A percentile compares a stretch with the other conserved stretches of the same genome.
Conservation (phyloP, 2,329 filamentous ascomycete species). For the Hymenoscyphus infarciens region DNA sequence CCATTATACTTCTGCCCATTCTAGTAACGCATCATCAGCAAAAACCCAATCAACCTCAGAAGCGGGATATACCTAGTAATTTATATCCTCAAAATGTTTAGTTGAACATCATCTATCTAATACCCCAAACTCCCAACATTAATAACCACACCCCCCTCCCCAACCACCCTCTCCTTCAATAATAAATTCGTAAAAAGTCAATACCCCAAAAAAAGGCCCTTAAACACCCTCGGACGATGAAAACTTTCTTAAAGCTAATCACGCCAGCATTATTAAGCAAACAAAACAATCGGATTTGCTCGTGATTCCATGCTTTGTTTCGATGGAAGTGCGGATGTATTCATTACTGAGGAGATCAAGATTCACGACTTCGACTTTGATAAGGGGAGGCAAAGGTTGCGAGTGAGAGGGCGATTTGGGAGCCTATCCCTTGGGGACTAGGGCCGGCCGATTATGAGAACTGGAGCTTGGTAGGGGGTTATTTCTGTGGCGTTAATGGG, state of each 20-base stretch:
- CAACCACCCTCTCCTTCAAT: constrained; percentile 24
- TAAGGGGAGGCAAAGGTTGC: constrained; percentile 23
- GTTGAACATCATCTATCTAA: constrained; percentile 40
- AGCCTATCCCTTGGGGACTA: constrained; percentile 18
- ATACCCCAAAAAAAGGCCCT: constrained; percentile 31
- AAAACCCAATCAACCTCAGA: constrained; percentile 27
- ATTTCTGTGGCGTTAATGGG: constrained; percentile 17
- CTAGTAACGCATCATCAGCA: constrained; percentile 28
- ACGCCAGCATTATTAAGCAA: constrained; percentile 36
- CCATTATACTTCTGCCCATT: constrained; percentile 34
- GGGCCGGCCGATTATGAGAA: constrained; percentile 26
- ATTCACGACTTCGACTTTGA: constrained; percentile 18
- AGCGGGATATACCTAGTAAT: constrained; percentile 11
- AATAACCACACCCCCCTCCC: constrained; percentile 36
- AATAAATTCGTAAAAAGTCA: constrained; percentile 34
- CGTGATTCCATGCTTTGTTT: constrained; percentile 36
- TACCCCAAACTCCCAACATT: constrained; percentile 44
- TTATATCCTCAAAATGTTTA: constrained; percentile 34
- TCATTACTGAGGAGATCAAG: constrained; percentile 40
- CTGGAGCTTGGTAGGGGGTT: not conserved
- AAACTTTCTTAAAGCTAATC: constrained; percentile 28
- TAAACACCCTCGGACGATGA: constrained; percentile 35
- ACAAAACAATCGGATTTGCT: constrained; percentile 40
- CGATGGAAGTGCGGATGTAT: constrained; percentile 40
- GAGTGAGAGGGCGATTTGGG: constrained; percentile 22